A percentile compares a stretch with the other conserved stretches of the same genome.
These are phyloP conservation scores for Dendryphion nanum DNA, from an alignment of 2,329 filamentous ascomycete genomes.

Conservation along the genomic window DNA sequence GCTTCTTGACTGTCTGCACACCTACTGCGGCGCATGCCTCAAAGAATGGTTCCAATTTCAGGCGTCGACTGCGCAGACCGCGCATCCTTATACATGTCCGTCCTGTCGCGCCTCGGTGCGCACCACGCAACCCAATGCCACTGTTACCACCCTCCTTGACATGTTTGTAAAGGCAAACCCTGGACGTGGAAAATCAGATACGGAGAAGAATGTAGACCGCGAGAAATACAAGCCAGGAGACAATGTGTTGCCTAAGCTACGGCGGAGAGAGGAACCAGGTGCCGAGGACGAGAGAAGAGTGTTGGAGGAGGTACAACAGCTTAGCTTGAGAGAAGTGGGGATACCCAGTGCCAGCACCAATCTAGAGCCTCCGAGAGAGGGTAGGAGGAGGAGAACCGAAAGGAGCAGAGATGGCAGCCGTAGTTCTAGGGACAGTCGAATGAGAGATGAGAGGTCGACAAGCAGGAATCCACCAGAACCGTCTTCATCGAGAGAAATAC, in stretches of 20 bases:
- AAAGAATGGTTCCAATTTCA: conserved; percentile 96
- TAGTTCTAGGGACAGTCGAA: conserved; percentile 21
- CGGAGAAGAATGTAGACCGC: conserved; percentile 75
- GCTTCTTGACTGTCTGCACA: conserved; percentile 89
- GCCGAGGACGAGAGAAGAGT: conserved; percentile 69
- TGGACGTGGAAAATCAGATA: conserved; percentile 63
- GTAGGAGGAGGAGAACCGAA: conserved; percentile 32
- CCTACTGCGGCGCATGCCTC: conserved; percentile 91
- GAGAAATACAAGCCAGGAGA: conserved; percentile 79
- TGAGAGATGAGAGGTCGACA: conserved; percentile 21
- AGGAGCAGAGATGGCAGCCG: conserved; percentile 41
- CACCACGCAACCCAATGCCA: conserved; percentile 86
- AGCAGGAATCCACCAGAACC: conserved; percentile 23
- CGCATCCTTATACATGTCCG: conserved; percentile 77
- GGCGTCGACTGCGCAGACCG: conserved; percentile 56
- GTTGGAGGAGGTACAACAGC: conserved; percentile 67
- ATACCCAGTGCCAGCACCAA: conserved; percentile 45
- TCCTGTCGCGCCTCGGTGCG: conserved; percentile 85
- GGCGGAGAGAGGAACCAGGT: conserved; percentile 49
- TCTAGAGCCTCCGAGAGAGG: conserved; percentile 28
- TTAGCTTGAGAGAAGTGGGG: conserved; percentile 70
- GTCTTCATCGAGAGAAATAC: conserved; percentile 16
- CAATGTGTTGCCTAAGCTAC: conserved; percentile 67
- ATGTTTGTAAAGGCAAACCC: conserved; percentile 84
- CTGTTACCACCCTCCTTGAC: conserved; percentile 83